Evolutionary conservation across 495 filamentous ascomycete genomes (phyloP), one percentile per base, ranked within the genome.

Genomic region (Neurospora sp.): DNA sequence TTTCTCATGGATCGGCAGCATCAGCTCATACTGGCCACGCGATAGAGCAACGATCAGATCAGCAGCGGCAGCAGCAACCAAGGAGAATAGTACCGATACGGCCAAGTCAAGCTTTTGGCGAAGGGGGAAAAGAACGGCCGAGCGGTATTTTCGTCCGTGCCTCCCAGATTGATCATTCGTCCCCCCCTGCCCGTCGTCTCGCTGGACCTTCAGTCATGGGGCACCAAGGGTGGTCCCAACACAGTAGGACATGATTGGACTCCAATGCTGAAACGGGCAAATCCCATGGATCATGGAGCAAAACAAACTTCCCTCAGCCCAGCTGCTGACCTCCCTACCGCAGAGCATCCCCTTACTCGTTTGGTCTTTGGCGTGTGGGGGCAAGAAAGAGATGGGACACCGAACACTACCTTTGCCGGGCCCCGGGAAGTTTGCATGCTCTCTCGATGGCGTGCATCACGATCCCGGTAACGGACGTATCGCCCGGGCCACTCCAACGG

Each of bases 21-120:
- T 72, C 73, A 76, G 72, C 65, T 74, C 75, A 77, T 80, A 75
- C 76, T 76, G 73, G 71, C 69, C 72, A 73, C 77, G 78, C 77
- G 74, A 61, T 69, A 65, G 45, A 73, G 75, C 72, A 77, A 80
- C 78, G 14, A 35, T 65, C 53, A 17, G 27, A 65, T 65, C 14
- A 17, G 22, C 22, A 35, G 27, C 12, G 12, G 10, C 48, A 59
- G 22, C 48, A 61, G 12, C 10, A 17, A 14, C 53, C 53, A 35
- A 65, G 22, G 53, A 31, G 27, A 65, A 65, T 65, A 17, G 22
- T 37, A 65, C 53, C 53, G 53, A 35, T 17, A 65, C 27, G 27
- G 14, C 27, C 27, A 65, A 37, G 31, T 65, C 53, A 65, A 17
- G 53, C 53, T 65, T 61, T 65, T 65, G 53, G 14, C 14, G 53